A percentile compares a stretch with the other conserved stretches of the same genome.
These are phyloP conservation scores for Glycine latifolia DNA, from an alignment of 306 rosid species.

Conservation along the genomic window DNA sequence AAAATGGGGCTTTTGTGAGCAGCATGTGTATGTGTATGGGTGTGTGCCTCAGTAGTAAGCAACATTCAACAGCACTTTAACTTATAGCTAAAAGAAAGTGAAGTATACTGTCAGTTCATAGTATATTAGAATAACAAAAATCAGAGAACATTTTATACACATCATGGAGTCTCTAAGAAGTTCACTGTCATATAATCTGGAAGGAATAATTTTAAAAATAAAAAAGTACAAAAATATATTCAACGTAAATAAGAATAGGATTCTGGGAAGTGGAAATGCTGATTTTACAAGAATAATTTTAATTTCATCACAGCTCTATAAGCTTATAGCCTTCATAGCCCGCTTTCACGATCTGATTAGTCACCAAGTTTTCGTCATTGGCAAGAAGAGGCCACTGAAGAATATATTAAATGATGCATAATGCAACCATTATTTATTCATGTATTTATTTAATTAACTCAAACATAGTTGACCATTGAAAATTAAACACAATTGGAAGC, in stretches of 20 bases:
- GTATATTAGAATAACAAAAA: not conserved
- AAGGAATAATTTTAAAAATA: not conserved
- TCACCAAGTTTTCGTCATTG: not conserved
- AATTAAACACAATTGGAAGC: constrained; percentile 13
- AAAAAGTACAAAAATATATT: not conserved
- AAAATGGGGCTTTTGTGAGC: no score
- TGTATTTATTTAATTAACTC: not conserved
- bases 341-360: not conserved
- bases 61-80: not conserved
- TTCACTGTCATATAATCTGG: not conserved
- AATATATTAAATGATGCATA: constrained; percentile 8
- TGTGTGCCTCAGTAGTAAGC: no score
- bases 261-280: not conserved
- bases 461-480: constrained; percentile 8
- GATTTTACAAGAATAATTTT: not conserved
- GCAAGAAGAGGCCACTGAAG: not conserved
- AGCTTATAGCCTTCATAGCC: no score
- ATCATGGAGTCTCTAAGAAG: not conserved
- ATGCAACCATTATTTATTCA: not conserved
- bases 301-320: no score
- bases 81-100: not conserved
- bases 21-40: no score
- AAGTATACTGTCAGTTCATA: not conserved
- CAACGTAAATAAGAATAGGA: not conserved
- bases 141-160: not conserved